A percentile compares a stretch with the other conserved stretches of the same genome.
These are phyloP conservation scores for Lasiosphaeriaceae sp. DNA, from an alignment of 495 filamentous ascomycete genomes.

Conservation along the genomic window DNA sequence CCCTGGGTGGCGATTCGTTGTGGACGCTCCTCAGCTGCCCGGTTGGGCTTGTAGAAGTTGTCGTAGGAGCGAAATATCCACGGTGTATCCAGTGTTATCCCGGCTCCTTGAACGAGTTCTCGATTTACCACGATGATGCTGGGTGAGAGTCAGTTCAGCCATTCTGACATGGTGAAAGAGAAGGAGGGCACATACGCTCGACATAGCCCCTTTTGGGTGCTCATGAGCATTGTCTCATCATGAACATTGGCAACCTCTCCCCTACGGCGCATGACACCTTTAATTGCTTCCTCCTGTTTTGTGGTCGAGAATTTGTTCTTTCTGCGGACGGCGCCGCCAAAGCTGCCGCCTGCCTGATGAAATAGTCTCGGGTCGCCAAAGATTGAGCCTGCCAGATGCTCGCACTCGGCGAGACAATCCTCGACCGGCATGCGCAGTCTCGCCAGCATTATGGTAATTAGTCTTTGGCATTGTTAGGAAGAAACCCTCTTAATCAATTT, in stretches of 20 bases:
- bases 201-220: slow-evolving; percentile 1
- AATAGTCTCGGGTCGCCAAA: neutral
- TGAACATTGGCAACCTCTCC: neutral
- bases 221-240: neutral
- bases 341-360: neutral
- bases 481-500: no score
- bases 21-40: no score
- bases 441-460: slow-evolving; percentile 1
- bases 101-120: no score
- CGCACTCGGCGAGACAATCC: slow-evolving; percentile 1
- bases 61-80: slow-evolving; percentile 1
- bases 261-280: neutral
- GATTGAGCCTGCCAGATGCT: neutral
- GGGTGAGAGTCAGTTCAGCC: neutral
- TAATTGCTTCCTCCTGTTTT: neutral
- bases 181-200: neutral
- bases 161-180: neutral
- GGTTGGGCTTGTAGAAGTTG: neutral
- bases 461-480: neutral
- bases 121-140: neutral
- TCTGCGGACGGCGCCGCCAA: neutral
- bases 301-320: slow-evolving; percentile 1
- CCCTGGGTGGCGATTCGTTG: neutral
- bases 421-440: slow-evolving; percentile 1
- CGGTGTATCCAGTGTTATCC: neutral